Percentiles rank a stretch among this genome's conserved stretches.
phyloP scores from a whole-genome alignment of 1,284 basidiomycete species.

The Microbotryum intermedium region DNA sequence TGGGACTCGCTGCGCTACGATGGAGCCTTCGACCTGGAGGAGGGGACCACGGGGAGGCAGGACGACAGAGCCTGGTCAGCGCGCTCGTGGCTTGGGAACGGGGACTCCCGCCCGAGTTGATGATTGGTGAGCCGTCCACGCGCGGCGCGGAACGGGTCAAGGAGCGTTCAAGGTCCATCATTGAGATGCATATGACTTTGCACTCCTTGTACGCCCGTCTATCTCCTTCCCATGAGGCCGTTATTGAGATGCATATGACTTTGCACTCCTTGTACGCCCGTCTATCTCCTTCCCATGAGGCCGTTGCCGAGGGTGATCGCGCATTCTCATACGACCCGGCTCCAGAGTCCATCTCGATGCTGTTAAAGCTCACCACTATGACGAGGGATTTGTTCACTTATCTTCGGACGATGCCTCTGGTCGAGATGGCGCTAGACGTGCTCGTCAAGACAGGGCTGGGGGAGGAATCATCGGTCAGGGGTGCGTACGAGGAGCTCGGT shows the following conservation, averaged over 20 bases:
- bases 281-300: not conserved
- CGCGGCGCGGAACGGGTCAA: slow-evolving; percentile 1
- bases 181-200: slow-evolving; percentile 21
- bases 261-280: slow-evolving; percentile 4
- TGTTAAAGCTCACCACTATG: slow-evolving; percentile 3
- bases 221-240: too few relatives aligned
- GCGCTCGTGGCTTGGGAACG: slow-evolving; percentile 12
- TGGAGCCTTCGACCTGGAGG: slow-evolving; percentile 10
- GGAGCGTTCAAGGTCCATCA: slow-evolving; percentile 12
- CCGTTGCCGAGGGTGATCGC: not conserved
- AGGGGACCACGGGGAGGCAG: slow-evolving; percentile 14
- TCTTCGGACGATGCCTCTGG: slow-evolving; percentile 10
- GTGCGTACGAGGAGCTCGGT: slow-evolving; percentile 16
- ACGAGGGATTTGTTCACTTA: slow-evolving; percentile 16
- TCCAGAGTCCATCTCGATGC: slow-evolving; percentile 5
- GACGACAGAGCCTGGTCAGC: slow-evolving; percentile 5
- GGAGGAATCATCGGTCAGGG: not conserved
- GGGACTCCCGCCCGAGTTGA: slow-evolving; percentile 5
- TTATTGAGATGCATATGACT: slow-evolving; percentile 3
- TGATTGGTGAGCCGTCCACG: not conserved
- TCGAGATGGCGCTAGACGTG: slow-evolving; percentile 16
- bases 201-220: slow-evolving; percentile 9
- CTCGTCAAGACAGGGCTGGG: not conserved
- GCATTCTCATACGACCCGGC: slow-evolving; percentile 9
- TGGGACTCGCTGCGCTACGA: slow-evolving; percentile 12